Percentiles rank a stretch among this genome's conserved stretches.
Conservation (phyloP, 305 asterid species). For the Coffea humblotiana region DNA sequence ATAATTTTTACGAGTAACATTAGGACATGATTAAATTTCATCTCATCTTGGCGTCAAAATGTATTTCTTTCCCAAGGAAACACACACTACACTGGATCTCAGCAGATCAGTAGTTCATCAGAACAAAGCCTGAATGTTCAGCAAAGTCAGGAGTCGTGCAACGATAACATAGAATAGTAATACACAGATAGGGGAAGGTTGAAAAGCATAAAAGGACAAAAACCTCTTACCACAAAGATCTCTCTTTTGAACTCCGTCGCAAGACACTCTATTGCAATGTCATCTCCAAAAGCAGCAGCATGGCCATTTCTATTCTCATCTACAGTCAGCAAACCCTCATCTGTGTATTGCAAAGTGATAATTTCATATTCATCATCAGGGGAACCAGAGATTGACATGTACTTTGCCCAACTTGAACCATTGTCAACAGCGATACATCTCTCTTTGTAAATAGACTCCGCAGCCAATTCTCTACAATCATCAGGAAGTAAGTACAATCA, state of each 20-base stretch:
- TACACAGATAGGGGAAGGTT: neutral
- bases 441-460: slow-evolving; percentile 89
- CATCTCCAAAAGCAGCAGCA: slow-evolving; percentile 95
- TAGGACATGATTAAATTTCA: neutral
- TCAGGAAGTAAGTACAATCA: slow-evolving; percentile 30
- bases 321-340: slow-evolving; percentile 80
- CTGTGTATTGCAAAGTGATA: slow-evolving; percentile 83
- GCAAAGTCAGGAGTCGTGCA: neutral
- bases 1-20: neutral
- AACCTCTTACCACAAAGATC: slow-evolving; percentile 76
- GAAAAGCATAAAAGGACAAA: neutral
- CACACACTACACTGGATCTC: neutral
- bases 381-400: slow-evolving; percentile 84
- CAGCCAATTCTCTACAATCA: slow-evolving; percentile 77
- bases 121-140: neutral
- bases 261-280: slow-evolving; percentile 91
- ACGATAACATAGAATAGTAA: neutral
- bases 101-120: neutral
- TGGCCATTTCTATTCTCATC: slow-evolving; percentile 85
- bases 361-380: slow-evolving; percentile 84
- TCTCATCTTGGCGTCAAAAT: neutral
- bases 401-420: slow-evolving; percentile 93
- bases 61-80: neutral
- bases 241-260: slow-evolving; percentile 92
- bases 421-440: slow-evolving; percentile 78